Conservation (phyloP, 495 filamentous ascomycete species). For the Bombardia bombarda region DNA sequence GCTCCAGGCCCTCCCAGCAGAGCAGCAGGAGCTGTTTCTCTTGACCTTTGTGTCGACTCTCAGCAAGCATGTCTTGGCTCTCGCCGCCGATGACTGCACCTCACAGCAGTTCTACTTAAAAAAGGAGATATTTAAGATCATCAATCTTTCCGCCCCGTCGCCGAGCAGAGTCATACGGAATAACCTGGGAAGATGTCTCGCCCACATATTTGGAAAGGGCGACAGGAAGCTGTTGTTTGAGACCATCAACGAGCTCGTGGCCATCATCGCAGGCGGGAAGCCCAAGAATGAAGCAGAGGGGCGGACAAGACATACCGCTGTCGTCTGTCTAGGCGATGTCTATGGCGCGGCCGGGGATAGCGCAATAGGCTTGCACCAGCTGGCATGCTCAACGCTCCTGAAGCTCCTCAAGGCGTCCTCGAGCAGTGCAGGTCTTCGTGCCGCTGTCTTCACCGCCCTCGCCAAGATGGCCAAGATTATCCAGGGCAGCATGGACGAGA, state of each 20-base stretch:
- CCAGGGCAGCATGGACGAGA: slow-evolving; percentile 70
- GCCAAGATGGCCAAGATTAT: slow-evolving; percentile 70
- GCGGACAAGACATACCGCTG: slow-evolving; percentile 73
- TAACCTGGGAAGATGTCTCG: slow-evolving; percentile 76
- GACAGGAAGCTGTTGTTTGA: slow-evolving; percentile 91
- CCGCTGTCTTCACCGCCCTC: slow-evolving; percentile 71
- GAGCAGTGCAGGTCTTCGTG: slow-evolving; percentile 73
- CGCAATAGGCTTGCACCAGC: slow-evolving; percentile 73
- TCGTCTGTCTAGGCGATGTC: slow-evolving; percentile 79
- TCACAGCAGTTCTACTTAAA: slow-evolving; percentile 84
- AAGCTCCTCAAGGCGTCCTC: slow-evolving; percentile 75
- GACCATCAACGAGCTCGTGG: slow-evolving; percentile 80
- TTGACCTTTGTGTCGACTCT: slow-evolving; percentile 82
- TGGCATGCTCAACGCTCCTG: slow-evolving; percentile 61
- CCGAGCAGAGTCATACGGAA: slow-evolving; percentile 86
- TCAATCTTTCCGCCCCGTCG: slow-evolving; percentile 75
- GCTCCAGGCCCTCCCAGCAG: slow-evolving; percentile 80
- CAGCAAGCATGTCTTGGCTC: slow-evolving; percentile 66
- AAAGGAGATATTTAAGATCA: slow-evolving; percentile 81
- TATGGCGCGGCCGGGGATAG: slow-evolving; percentile 88
- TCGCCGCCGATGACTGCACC: slow-evolving; percentile 71
- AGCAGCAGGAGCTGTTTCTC: slow-evolving; percentile 93
- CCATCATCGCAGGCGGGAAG: slow-evolving; percentile 69
- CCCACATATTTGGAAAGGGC: slow-evolving; percentile 75
- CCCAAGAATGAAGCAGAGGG: slow-evolving; percentile 61